phyloP scores from a whole-genome alignment of 2,329 filamentous ascomycete species.

The Helminthosporium solani region DNA sequence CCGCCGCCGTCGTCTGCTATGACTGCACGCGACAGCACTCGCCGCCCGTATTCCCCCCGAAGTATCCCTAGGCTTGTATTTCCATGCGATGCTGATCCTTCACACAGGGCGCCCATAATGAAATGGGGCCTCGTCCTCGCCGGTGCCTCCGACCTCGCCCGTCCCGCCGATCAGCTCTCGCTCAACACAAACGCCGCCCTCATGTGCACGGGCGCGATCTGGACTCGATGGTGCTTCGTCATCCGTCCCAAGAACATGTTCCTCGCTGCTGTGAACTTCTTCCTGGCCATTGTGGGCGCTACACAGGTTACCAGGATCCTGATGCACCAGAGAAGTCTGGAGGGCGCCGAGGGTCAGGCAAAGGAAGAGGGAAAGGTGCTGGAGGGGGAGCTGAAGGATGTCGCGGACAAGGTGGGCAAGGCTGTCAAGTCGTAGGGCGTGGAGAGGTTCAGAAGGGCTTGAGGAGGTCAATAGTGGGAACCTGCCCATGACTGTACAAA shows the following conservation, averaged over 20 bases:
- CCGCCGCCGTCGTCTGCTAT: not conserved
- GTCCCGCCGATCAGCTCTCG: conserved; percentile 89
- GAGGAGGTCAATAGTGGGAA: too few species aligned
- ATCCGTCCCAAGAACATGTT: conserved; percentile 93
- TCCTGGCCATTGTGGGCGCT: conserved; percentile 84
- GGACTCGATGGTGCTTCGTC: conserved; percentile 98
- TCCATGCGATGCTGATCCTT: too few species aligned
- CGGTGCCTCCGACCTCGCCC: conserved; percentile 86
- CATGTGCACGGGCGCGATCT: conserved; percentile 89
- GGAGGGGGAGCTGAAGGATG: conserved; percentile 33
- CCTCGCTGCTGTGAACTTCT: conserved; percentile 96
- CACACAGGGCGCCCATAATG: conserved; percentile 83
- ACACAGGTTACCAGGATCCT: conserved; percentile 79
- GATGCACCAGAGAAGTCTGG: conserved; percentile 62
- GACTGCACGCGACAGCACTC: not conserved
- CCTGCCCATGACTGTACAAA: too few species aligned
- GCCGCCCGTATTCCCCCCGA: not conserved
- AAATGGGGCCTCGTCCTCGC: conserved; percentile 91
- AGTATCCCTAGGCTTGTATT: not conserved
- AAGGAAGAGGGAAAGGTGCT: conserved; percentile 39
- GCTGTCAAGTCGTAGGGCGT: conserved; percentile 15
- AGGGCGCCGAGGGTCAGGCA: conserved; percentile 48
- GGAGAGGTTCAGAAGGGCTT: too few species aligned
- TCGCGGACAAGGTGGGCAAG: conserved; percentile 31
- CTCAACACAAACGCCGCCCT: conserved; percentile 89